Conservation (phyloP, 352 stramenopile genomes). For the Phytophthora podocarpi region DNA sequence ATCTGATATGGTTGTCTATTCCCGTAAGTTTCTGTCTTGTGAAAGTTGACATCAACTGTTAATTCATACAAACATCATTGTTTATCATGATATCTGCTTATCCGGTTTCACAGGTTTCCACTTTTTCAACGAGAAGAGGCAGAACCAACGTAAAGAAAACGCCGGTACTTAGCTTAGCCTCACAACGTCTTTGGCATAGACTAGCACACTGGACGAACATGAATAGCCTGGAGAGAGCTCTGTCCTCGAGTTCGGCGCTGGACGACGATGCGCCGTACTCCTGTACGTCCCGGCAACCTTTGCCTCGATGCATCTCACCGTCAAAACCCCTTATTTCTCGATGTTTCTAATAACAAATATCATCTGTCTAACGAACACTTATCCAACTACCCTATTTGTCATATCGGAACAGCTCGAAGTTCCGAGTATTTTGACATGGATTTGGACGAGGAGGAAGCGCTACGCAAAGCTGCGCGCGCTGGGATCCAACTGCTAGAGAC, state of each 20-base stretch:
- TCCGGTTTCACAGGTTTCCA: not conserved
- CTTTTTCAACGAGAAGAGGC: constrained; percentile 1
- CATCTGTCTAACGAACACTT: not conserved
- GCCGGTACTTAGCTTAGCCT: not conserved
- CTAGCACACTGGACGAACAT: constrained; percentile 3
- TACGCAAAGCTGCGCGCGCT: constrained; percentile 66
- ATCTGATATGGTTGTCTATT: constrained; percentile 6
- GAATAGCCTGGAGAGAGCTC: constrained; percentile 25
- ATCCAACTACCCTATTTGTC: constrained; percentile 4
- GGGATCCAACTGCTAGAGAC: constrained; percentile 78
- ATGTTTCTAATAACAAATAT: constrained; percentile 19
- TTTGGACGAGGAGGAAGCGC: constrained; percentile 65
- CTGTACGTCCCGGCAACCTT: not conserved
- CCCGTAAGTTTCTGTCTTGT: no score
- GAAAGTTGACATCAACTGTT: no score
- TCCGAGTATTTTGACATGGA: constrained; percentile 49
- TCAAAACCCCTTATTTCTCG: not conserved
- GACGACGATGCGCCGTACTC: constrained; percentile 33
- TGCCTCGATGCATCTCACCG: not conserved
- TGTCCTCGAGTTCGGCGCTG: constrained; percentile 25
- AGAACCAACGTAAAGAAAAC: constrained; percentile 27
- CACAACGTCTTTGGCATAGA: constrained; percentile 15
- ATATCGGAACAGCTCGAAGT: constrained; percentile 17
- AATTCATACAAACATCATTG: no score
- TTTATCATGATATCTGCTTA: no score